Percentiles rank a stretch among this genome's conserved stretches.
phyloP scores from a whole-genome alignment of 2,329 filamentous ascomycete genomes.

The Macrophomina pseudophaseolina region DNA sequence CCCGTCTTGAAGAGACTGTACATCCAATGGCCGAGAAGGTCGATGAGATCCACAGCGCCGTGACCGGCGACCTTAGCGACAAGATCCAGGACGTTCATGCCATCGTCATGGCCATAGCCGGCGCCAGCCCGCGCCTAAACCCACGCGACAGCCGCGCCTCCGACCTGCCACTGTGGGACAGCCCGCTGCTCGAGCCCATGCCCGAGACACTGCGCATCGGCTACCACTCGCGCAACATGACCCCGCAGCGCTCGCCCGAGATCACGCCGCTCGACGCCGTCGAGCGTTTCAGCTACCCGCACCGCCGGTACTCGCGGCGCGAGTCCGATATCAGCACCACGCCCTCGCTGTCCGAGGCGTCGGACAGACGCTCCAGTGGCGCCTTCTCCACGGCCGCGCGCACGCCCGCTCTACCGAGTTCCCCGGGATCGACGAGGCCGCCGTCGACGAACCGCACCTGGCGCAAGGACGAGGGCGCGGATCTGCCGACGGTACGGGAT shows the following conservation, averaged over 20 bases:
- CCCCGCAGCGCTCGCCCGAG: constrained; percentile 8
- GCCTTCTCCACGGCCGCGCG: not conserved
- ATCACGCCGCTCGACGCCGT: not conserved
- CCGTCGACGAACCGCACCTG: constrained; percentile 1
- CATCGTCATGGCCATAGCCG: constrained; percentile 36
- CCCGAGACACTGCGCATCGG: constrained; percentile 21
- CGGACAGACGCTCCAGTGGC: constrained; percentile 23
- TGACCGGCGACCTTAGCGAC: constrained; percentile 33
- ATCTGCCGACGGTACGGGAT: constrained; percentile 11
- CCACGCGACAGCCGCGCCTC: constrained; percentile 20
- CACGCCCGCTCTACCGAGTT: not conserved
- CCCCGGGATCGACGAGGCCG: not conserved
- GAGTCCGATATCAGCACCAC: constrained; percentile 21
- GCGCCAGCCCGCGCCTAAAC: constrained; percentile 26
- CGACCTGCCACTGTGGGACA: constrained; percentile 13
- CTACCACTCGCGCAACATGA: constrained; percentile 1
- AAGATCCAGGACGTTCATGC: constrained; percentile 40
- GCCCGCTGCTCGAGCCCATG: constrained; percentile 16
- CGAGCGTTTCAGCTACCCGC: not conserved
- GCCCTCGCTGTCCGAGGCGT: constrained; percentile 17
- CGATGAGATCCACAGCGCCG: constrained; percentile 36
- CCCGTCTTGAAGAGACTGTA: constrained; percentile 37
- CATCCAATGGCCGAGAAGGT: constrained; percentile 41
- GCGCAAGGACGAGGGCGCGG: constrained; percentile 2
- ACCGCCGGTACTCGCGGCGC: constrained; percentile 3